Conservation (phyloP, 2,329 filamentous ascomycete genomes). For the Coniella vitis region DNA sequence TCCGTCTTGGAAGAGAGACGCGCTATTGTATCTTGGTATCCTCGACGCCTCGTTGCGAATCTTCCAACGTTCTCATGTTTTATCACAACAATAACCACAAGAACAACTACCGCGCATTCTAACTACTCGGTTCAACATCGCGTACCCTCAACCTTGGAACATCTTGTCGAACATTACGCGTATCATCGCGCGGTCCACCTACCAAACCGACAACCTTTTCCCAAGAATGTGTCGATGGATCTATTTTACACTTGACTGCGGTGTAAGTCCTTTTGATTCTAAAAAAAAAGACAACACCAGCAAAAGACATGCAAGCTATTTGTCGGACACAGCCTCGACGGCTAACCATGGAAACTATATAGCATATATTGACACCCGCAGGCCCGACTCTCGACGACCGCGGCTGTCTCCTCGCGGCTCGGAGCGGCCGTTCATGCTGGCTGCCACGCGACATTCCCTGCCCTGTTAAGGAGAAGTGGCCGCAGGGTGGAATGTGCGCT, state of each 20-base stretch:
- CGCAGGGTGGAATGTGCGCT: neutral
- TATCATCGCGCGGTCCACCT: too few relatives aligned
- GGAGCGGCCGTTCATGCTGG: slow-evolving; percentile 1
- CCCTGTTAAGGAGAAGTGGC: neutral
- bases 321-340: neutral
- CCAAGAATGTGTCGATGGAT: slow-evolving; percentile 7
- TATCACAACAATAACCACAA: too few relatives aligned
- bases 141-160: too few relatives aligned
- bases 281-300: neutral
- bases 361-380: neutral
- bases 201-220: too few relatives aligned
- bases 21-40: too few relatives aligned
- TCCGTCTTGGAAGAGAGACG: too few relatives aligned
- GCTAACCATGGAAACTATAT: neutral
- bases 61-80: too few relatives aligned
- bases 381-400: neutral
- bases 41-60: too few relatives aligned
- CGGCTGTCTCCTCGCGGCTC: neutral
- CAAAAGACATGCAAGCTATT: too few relatives aligned
- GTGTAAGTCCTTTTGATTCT: neutral
- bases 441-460: neutral
- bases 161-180: too few relatives aligned
- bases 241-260: neutral
- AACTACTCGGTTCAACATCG: too few relatives aligned
- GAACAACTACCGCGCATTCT: too few relatives aligned